Conservation (phyloP, 1,284 basidiomycete genomes). For the Polyporus tsugae region DNA sequence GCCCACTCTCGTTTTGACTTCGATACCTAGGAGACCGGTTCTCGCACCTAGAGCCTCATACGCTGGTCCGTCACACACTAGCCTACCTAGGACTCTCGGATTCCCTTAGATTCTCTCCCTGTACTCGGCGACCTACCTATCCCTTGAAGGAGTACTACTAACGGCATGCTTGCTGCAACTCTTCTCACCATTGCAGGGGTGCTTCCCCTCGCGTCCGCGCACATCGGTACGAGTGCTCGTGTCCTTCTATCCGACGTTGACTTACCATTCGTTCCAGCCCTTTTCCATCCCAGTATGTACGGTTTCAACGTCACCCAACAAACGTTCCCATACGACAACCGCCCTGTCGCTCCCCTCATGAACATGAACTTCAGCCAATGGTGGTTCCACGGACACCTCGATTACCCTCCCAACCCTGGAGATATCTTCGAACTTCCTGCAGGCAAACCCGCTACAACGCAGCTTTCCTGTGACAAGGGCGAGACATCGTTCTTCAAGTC, state of each 20-base stretch:
- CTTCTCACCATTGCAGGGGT: conserved; percentile 20
- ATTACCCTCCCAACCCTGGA: conserved; percentile 60
- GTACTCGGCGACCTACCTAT: conserved; percentile 1
- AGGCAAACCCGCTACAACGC: conserved; percentile 55
- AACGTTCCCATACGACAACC: conserved; percentile 60
- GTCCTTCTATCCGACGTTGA: neutral
- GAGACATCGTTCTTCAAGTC: conserved; percentile 61
- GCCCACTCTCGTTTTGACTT: conserved; percentile 12
- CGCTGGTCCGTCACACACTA: conserved; percentile 22
- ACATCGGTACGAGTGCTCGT: conserved; percentile 27
- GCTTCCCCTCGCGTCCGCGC: conserved; percentile 27
- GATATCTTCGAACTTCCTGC: conserved; percentile 67
- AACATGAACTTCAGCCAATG: conserved; percentile 62
- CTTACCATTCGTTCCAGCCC: conserved; percentile 27
- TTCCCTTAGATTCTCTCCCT: conserved; percentile 7
- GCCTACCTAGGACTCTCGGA: conserved; percentile 8
- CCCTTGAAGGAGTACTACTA: neutral
- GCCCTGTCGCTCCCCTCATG: conserved; percentile 61
- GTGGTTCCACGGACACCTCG: conserved; percentile 75
- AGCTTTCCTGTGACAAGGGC: conserved; percentile 66
- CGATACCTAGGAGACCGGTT: conserved; percentile 25
- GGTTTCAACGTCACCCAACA: conserved; percentile 65
- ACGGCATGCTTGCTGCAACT: conserved; percentile 20
- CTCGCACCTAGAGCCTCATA: conserved; percentile 13
- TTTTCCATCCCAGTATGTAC: conserved; percentile 46